Percentiles rank a stretch among this genome's conserved stretches.
Conservation (phyloP, 257 asterid species). For the Craterostigma plantagineum region DNA sequence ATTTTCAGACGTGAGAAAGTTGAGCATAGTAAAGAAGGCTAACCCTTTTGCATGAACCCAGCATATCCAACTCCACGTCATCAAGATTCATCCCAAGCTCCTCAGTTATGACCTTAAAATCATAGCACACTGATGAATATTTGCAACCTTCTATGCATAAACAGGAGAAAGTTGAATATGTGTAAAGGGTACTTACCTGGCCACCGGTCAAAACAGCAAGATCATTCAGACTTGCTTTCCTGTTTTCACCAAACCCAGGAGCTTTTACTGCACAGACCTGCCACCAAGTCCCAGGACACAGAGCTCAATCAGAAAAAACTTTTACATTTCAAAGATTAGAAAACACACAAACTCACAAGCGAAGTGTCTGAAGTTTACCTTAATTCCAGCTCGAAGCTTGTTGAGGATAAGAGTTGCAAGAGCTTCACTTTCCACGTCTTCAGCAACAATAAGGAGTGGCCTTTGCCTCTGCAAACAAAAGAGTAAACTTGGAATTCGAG, state of each 20-base stretch:
- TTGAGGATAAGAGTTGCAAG: slow-evolving; percentile 89
- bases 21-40: no score
- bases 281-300: not conserved
- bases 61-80: slow-evolving; percentile 62
- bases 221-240: slow-evolving; percentile 38
- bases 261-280: slow-evolving; percentile 57
- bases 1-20: no score
- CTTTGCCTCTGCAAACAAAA: slow-evolving; percentile 43
- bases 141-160: no score
- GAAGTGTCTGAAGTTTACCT: slow-evolving; percentile 18
- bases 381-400: slow-evolving; percentile 88
- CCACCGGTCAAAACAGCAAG: slow-evolving; percentile 43
- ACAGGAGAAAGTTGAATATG: not conserved
- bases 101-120: slow-evolving; percentile 61
- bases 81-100: slow-evolving; percentile 91
- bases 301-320: no score
- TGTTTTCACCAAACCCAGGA: slow-evolving; percentile 53
- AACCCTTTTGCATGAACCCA: slow-evolving; percentile 90
- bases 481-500: not conserved
- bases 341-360: no score
- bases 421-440: slow-evolving; percentile 95
- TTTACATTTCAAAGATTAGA: no score
- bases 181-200: slow-evolving; percentile 15
- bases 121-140: not conserved
- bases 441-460: slow-evolving; percentile 69